Percentiles rank a stretch among this genome's conserved stretches.
Evolutionary conservation across 306 rosid species (phyloP).

Genomic region (Cucumis sativus): Cucumber_9930_V3 NC_026656.2:424001-424500

Average conservation of each 20-base stretch:
- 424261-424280: conserved; percentile 29
- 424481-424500: conserved; percentile 85
- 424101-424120: conserved; percentile 56
- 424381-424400: conserved; percentile 85
- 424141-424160: conserved; percentile 21
- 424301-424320: conserved; percentile 60
- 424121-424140: conserved; percentile 34
- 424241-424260: not conserved
- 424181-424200: conserved; percentile 41
- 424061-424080: conserved; percentile 32
- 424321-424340: conserved; percentile 96
- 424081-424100: conserved; percentile 29
- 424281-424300: conserved; percentile 47
- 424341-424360: conserved; percentile 71
- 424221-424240: conserved; percentile 55
- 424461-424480: conserved; percentile 89
- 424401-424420: conserved; percentile 71
- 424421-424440: conserved; percentile 79
- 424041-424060: conserved; percentile 25
- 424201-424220: conserved; percentile 58
- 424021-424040: conserved; percentile 38
- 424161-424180: conserved; percentile 47
- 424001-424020: not conserved
- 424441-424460: conserved; percentile 90
- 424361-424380: conserved; percentile 61